These are phyloP conservation scores for Coemansia aciculifera DNA, from an alignment of 192 early-diverging fungal species.

Conservation along the genomic window DNA sequence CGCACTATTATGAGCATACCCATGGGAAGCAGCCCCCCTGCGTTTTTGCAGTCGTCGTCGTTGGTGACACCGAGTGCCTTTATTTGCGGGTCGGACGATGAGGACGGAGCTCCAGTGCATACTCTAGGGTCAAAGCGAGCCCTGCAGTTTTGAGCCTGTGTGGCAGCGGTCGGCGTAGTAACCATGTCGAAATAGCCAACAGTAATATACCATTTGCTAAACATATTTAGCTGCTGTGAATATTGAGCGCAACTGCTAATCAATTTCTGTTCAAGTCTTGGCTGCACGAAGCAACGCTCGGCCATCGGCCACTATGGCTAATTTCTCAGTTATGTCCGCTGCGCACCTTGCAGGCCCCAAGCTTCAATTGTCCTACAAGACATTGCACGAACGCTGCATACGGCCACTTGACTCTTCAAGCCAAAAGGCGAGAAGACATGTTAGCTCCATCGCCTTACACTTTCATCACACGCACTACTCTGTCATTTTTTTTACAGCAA, in stretches of 20 bases:
- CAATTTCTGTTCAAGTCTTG: not conserved
- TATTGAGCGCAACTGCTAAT: not conserved
- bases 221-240: not conserved
- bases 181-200: not conserved
- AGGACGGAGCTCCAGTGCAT: slow-evolving; percentile 11
- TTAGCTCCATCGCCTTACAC: not conserved
- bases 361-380: not conserved
- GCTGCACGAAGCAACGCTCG: not conserved
- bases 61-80: slow-evolving; percentile 14
- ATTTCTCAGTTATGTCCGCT: slow-evolving; percentile 1
- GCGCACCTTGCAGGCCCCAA: not conserved
- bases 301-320: not conserved
- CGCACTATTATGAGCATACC: slow-evolving; percentile 18
- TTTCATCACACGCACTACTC: not conserved
- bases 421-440: not conserved
- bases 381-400: not conserved
- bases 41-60: slow-evolving; percentile 8
- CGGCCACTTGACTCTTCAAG: not conserved
- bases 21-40: slow-evolving; percentile 11
- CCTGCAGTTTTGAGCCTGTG: slow-evolving; percentile 4
- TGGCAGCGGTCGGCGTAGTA: not conserved
- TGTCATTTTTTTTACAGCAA: not conserved
- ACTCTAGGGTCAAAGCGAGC: slow-evolving; percentile 3
- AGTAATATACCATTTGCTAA: not conserved
- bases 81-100: slow-evolving; percentile 38